phyloP scores from a whole-genome alignment of 2,329 filamentous ascomycete genomes.

The Cladosporium sp. region DNA sequence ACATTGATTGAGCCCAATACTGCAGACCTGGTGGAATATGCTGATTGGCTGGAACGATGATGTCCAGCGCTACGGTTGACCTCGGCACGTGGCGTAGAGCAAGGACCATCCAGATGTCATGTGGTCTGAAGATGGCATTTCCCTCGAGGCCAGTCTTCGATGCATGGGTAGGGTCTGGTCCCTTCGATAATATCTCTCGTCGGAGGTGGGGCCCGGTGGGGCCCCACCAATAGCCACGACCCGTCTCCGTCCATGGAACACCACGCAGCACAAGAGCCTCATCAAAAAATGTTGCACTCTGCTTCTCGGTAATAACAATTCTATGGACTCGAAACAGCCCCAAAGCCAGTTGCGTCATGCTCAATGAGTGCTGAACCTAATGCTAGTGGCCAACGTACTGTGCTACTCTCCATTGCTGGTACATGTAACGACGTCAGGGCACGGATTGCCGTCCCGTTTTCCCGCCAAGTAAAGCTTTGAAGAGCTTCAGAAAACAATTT shows the following conservation, averaged over 20 bases:
- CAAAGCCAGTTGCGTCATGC: not conserved
- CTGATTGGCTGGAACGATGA: not conserved
- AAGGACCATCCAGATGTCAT: not conserved
- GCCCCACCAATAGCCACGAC: not conserved
- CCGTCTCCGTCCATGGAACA: not conserved
- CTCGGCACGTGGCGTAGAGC: conserved; percentile 6
- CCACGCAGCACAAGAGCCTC: not conserved
- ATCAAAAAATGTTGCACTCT: not conserved
- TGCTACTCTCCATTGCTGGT: not conserved
- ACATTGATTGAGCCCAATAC: not conserved
- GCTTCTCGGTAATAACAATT: not conserved
- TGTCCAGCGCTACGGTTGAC: not conserved
- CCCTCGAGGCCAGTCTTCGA: not conserved
- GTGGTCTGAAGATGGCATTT: conserved; percentile 1
- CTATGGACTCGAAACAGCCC: not conserved
- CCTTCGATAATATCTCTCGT: conserved; percentile 5
- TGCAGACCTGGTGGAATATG: not conserved
- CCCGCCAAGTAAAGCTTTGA: conserved; percentile 20
- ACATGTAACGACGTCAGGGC: not conserved
- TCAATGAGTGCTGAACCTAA: not conserved
- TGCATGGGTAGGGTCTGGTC: not conserved
- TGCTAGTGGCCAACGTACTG: not conserved
- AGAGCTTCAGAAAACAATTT: conserved; percentile 5
- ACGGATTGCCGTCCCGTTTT: conserved; percentile 11
- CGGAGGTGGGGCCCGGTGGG: not conserved